These are phyloP conservation scores for Barnettozyma siamensis DNA, from an alignment of 805 yeast species.

Conservation along the genomic window DNA sequence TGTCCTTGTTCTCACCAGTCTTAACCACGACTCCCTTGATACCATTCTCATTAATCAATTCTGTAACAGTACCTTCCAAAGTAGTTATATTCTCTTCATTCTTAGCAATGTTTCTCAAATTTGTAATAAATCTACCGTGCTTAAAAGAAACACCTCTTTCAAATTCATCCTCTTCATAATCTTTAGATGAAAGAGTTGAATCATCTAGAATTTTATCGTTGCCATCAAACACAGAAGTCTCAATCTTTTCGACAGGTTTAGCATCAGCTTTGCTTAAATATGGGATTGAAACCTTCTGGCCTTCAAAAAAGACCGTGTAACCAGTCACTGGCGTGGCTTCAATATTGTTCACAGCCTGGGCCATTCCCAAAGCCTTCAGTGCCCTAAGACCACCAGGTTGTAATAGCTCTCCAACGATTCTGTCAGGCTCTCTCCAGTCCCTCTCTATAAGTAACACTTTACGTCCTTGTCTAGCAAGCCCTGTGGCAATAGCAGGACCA, in stretches of 20 bases:
- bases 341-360: conserved; percentile 62
- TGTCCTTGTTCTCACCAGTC: conserved; percentile 31
- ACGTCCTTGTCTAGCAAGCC: conserved; percentile 85
- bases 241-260: conserved; percentile 43
- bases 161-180: conserved; percentile 54
- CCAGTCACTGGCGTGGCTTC: conserved; percentile 78
- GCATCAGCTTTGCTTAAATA: conserved; percentile 62
- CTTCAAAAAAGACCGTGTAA: conserved; percentile 68
- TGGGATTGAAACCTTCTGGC: conserved; percentile 50
- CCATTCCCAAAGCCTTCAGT: conserved; percentile 75
- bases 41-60: conserved; percentile 48
- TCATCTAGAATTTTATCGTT: conserved; percentile 53
- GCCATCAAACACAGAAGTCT: conserved; percentile 49
- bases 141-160: conserved; percentile 82
- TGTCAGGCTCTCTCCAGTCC: conserved; percentile 87
- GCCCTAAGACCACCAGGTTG: conserved; percentile 97
- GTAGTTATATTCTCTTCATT: conserved; percentile 69
- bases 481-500: conserved; percentile 91
- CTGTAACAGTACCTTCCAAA: conserved; percentile 78
- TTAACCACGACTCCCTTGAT: conserved; percentile 76
- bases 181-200: conserved; percentile 39
- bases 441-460: conserved; percentile 72
- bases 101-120: conserved; percentile 66
- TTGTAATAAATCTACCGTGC: conserved; percentile 82
- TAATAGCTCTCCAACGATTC: conserved; percentile 95